Evolutionary conservation across 2,329 filamentous ascomycete genomes (phyloP).

Genomic region (Dothiorella sarmentorum): DNA sequence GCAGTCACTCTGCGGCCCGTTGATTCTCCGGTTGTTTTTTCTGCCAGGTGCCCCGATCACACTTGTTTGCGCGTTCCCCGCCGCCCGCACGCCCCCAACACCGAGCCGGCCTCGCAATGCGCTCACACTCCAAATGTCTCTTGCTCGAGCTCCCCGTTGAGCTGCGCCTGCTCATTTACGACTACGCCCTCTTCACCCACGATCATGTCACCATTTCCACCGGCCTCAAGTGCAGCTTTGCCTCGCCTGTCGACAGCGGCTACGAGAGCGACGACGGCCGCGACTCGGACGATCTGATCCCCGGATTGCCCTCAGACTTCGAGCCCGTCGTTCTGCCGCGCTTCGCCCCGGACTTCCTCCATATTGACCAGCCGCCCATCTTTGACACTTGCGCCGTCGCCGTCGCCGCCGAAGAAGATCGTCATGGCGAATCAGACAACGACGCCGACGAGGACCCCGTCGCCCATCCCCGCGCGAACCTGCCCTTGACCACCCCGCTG

Average conservation of each 20-base stretch:
- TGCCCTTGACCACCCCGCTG: conserved; percentile 26
- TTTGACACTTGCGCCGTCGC: background rate
- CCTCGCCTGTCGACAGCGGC: conserved; percentile 30
- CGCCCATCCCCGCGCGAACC: background rate
- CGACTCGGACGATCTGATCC: conserved; percentile 19
- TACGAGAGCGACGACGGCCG: conserved; percentile 24
- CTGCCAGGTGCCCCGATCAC: background rate
- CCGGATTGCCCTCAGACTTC: conserved; percentile 38
- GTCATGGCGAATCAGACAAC: background rate
- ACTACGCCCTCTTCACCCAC: conserved; percentile 36
- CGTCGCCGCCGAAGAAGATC: background rate
- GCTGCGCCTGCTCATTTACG: conserved; percentile 42
- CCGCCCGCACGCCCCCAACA: conserved; percentile 4
- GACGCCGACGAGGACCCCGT: background rate
- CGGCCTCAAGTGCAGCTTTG: conserved; percentile 19
- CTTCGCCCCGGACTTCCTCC: conserved; percentile 17
- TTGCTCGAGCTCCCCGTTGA: conserved; percentile 37
- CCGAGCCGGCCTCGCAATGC: conserved; percentile 13
- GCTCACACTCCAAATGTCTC: background rate
- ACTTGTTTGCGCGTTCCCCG: conserved; percentile 5
- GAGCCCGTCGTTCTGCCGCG: conserved; percentile 24
- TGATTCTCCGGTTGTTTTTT: background rate
- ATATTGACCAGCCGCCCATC: conserved; percentile 9
- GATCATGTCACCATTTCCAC: conserved; percentile 37
- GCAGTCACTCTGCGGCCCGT: background rate